These are phyloP conservation scores for Gremmenia infestans DNA, from an alignment of 2,329 filamentous ascomycete genomes.

Conservation along the genomic window DNA sequence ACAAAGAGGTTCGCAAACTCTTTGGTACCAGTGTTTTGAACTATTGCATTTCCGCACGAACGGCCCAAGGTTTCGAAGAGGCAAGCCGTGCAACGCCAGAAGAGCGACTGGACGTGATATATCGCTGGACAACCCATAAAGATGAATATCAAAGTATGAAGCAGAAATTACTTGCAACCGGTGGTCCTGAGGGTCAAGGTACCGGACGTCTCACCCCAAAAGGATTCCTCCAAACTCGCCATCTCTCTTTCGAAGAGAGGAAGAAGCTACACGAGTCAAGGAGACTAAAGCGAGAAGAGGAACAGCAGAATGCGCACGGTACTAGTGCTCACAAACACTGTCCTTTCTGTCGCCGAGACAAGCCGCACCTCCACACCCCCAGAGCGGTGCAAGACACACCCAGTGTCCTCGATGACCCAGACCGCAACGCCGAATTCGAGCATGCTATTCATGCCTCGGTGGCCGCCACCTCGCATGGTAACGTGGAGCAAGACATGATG, in stretches of 20 bases:
- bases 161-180: constrained; percentile 31
- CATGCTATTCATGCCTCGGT: constrained; percentile 67
- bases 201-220: constrained; percentile 28
- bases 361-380: constrained; percentile 21
- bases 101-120: constrained; percentile 60
- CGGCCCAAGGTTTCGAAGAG: constrained; percentile 69
- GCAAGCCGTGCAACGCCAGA: constrained; percentile 47
- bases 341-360: constrained; percentile 22
- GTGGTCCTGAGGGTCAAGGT: constrained; percentile 25
- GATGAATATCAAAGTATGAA: constrained; percentile 34
- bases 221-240: constrained; percentile 46
- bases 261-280: constrained; percentile 46
- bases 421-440: constrained; percentile 60
- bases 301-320: constrained; percentile 21
- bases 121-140: constrained; percentile 42
- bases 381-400: constrained; percentile 14
- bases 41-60: constrained; percentile 74
- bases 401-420: constrained; percentile 11
- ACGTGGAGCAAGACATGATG: constrained; percentile 62
- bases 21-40: constrained; percentile 69
- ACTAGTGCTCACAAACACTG: constrained; percentile 14
- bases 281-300: constrained; percentile 31
- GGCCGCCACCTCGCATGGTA: constrained; percentile 62
- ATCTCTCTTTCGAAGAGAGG: constrained; percentile 46
- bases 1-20: constrained; percentile 68